Percentiles rank a stretch among this genome's conserved stretches.
Conservation (phyloP, 306 rosid species). For the Leucaena leucocephala region DNA sequence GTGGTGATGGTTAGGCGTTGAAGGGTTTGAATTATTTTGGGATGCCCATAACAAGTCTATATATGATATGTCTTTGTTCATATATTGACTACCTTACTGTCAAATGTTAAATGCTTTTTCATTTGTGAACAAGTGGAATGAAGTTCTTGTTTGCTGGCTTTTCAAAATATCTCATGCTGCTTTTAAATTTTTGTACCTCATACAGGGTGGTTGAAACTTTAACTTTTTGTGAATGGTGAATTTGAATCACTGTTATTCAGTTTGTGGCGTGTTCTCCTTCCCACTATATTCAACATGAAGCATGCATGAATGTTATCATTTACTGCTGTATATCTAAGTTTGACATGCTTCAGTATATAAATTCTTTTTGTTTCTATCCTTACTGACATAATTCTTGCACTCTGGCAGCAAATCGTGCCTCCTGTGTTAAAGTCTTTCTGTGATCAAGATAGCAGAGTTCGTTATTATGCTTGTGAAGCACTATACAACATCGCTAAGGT, state of each 20-base stretch:
- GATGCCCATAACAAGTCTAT: background rate
- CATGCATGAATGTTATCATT: slow-evolving; percentile 18
- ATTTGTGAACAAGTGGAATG: background rate
- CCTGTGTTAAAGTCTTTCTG: slow-evolving; percentile 87
- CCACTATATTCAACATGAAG: background rate
- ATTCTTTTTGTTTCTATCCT: slow-evolving; percentile 21
- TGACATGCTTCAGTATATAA: slow-evolving; percentile 8
- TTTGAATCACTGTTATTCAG: background rate
- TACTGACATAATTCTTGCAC: slow-evolving; percentile 32
- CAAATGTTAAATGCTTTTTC: background rate
- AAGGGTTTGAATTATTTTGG: background rate
- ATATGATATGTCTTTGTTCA: background rate
- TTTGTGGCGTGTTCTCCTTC: background rate
- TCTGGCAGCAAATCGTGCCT: slow-evolving; percentile 88
- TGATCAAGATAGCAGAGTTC: slow-evolving; percentile 99
- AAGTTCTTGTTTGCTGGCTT: background rate
- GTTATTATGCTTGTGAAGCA: slow-evolving; percentile 98
- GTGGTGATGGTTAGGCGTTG: background rate
- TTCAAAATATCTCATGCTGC: background rate
- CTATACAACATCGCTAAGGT: slow-evolving; percentile 98
- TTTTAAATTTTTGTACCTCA: background rate
- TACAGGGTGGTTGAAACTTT: background rate
- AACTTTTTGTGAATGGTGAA: background rate
- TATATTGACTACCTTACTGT: background rate
- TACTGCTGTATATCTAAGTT: slow-evolving; percentile 28